These are phyloP conservation scores for Fomes fomentarius DNA, from an alignment of 1,284 basidiomycete genomes.

Conservation along the genomic window DNA sequence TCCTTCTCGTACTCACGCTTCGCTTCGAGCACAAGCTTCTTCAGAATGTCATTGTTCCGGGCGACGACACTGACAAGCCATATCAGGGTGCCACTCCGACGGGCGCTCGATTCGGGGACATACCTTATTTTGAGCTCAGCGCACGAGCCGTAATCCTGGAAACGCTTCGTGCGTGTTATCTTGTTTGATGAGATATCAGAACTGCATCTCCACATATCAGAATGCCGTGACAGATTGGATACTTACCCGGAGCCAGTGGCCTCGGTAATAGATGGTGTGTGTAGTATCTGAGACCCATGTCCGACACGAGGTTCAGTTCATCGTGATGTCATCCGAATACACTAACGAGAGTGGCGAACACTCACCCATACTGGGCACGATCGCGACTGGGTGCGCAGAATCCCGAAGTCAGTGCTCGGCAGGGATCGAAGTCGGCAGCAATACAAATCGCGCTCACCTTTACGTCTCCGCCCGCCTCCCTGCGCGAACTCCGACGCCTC, in stretches of 20 bases:
- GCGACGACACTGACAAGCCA: slow-evolving; percentile 69
- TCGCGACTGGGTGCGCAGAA: slow-evolving; percentile 27
- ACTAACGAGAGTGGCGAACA: slow-evolving; percentile 1
- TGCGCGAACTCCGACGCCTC: slow-evolving; percentile 58
- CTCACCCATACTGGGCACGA: slow-evolving; percentile 36
- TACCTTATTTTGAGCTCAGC: slow-evolving; percentile 80
- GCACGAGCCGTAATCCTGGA: slow-evolving; percentile 71
- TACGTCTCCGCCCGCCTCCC: slow-evolving; percentile 67
- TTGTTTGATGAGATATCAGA: slow-evolving; percentile 36
- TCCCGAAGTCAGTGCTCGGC: not conserved
- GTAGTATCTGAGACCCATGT: slow-evolving; percentile 62
- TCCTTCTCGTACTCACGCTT: slow-evolving; percentile 87
- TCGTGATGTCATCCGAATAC: slow-evolving; percentile 29
- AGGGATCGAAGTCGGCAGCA: slow-evolving; percentile 1
- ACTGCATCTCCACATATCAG: slow-evolving; percentile 25
- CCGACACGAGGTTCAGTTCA: slow-evolving; percentile 27
- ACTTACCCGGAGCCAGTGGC: slow-evolving; percentile 79
- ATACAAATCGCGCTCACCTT: slow-evolving; percentile 52
- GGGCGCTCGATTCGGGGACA: not conserved
- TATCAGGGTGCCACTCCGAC: slow-evolving; percentile 3
- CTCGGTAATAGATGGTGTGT: slow-evolving; percentile 84
- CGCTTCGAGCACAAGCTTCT: slow-evolving; percentile 81
- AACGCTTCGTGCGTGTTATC: slow-evolving; percentile 79
- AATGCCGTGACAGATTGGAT: slow-evolving; percentile 10
- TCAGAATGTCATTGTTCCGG: slow-evolving; percentile 82